These are phyloP conservation scores for Exophiala lecanii-corni DNA, from an alignment of 2,329 filamentous ascomycete genomes.

Conservation along the genomic window DNA sequence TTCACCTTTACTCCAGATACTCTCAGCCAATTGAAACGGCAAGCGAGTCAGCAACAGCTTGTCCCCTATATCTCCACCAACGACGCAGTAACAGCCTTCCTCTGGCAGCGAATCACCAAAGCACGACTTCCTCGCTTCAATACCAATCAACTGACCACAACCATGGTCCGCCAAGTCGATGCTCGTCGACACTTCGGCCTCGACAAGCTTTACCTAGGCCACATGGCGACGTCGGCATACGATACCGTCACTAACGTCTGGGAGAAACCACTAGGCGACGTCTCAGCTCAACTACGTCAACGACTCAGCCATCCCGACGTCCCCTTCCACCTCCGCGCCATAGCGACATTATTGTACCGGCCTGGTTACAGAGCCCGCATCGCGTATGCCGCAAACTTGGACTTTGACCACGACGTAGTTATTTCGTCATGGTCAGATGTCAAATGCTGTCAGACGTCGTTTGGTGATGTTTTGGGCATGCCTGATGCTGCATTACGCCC, in stretches of 20 bases:
- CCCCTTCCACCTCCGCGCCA: slow-evolving; percentile 34
- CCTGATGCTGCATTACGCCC: slow-evolving; percentile 48
- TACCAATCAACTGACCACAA: slow-evolving; percentile 21
- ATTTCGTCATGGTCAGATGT: slow-evolving; percentile 54
- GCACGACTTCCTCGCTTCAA: slow-evolving; percentile 37
- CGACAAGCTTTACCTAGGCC: slow-evolving; percentile 44
- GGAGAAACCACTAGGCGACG: slow-evolving; percentile 31
- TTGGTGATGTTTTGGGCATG: slow-evolving; percentile 43
- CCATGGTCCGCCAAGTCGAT: slow-evolving; percentile 48
- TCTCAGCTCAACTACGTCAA: slow-evolving; percentile 41
- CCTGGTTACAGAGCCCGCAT: slow-evolving; percentile 34
- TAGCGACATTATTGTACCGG: slow-evolving; percentile 39
- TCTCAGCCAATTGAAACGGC: slow-evolving; percentile 39
- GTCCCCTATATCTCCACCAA: slow-evolving; percentile 48
- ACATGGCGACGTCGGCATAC: slow-evolving; percentile 46
- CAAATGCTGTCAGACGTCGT: slow-evolving; percentile 44
- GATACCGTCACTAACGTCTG: slow-evolving; percentile 32
- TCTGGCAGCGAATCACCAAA: slow-evolving; percentile 46
- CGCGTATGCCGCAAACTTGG: slow-evolving; percentile 35
- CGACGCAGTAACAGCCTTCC: slow-evolving; percentile 48
- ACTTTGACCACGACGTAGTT: slow-evolving; percentile 43
- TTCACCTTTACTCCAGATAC: slow-evolving; percentile 41
- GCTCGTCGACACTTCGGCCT: slow-evolving; percentile 42
- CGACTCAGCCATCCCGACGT: slow-evolving; percentile 35
- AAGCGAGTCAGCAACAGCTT: slow-evolving; percentile 29